Base-by-base conservation (phyloP, 306 rosid genomes). In the Cyamopsis tetragonoloba region DNA sequence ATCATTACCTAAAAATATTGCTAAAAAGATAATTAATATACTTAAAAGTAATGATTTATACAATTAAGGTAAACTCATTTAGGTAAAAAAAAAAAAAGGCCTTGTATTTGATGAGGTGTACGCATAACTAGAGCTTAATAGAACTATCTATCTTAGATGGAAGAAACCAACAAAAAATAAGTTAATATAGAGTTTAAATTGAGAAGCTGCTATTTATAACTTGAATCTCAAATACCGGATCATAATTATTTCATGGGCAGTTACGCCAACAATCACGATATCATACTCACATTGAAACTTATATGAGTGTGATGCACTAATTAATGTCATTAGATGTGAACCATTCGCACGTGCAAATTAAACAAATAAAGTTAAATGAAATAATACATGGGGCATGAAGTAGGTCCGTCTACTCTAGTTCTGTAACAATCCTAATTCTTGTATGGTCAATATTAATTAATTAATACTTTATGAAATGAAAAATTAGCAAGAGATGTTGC, bases 371-470 rank as follows among this genome's bases (percentile, higher is more conserved):
- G 11, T 13, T 14, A 35, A 48, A 62, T 32, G 14, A 34, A 47
- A 60, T 23, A 58, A 20, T 75, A 55, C 31, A 14, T 57, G 50
- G 42, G 56, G 65, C 24, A n/a, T 63, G 72, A 1, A 27, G 84
- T 72, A 60, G 79, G 85, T 37, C 77, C 69, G 4, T 20, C 13
- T 56, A 31, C n/a, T n/a, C 35, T 71, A 72, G 61, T 59, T 58
- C 8, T 60, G 11, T 41, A 23, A 68, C 34, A 51, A 59, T 70
- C 82, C 48, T 27, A 77, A 74, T 60, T 66, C 17, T 31, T 66
- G 82, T 54, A 78, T 81, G 82, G 56, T 79, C 84, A 72, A 32
- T 64, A 43, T 74, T 50, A 66, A 76, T 51, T 46, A 23, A 46
- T 74, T n/a, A n/a, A n/a, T n/a, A n/a, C n/a, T n/a, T 58, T 37